A percentile compares a stretch with the other conserved stretches of the same genome.
phyloP scores from a whole-genome alignment of 306 rosid genomes.

The Macrotyloma uniflorum region DNA sequence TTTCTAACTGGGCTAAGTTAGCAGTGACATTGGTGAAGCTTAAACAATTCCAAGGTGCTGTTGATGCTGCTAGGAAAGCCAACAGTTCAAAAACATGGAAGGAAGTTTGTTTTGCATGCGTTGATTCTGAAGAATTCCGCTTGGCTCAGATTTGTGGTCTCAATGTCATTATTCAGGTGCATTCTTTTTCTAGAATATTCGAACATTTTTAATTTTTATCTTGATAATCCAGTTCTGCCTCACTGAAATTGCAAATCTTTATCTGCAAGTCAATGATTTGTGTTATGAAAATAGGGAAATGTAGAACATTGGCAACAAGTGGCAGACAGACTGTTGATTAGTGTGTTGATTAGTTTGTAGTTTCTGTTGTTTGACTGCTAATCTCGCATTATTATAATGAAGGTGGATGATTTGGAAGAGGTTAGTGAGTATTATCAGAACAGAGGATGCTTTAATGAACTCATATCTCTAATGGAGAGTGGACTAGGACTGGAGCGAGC shows the following conservation, averaged over 20 bases:
- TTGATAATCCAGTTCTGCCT: background rate
- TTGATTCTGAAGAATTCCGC: slow-evolving; percentile 86
- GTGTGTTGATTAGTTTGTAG: slow-evolving; percentile 25
- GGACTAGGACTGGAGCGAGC: slow-evolving; percentile 85
- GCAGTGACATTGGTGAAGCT: slow-evolving; percentile 76
- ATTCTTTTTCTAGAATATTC: background rate
- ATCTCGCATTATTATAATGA: slow-evolving; percentile 22
- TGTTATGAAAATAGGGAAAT: background rate
- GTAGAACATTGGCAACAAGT: slow-evolving; percentile 5
- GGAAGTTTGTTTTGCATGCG: slow-evolving; percentile 86
- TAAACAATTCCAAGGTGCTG: slow-evolving; percentile 80
- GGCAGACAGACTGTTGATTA: slow-evolving; percentile 3
- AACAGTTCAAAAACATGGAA: slow-evolving; percentile 89
- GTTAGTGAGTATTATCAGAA: slow-evolving; percentile 90
- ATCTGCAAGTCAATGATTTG: background rate
- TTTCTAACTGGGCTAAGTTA: slow-evolving; percentile 84
- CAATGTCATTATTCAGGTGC: slow-evolving; percentile 76
- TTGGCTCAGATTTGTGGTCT: slow-evolving; percentile 87
- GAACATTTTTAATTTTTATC: background rate
- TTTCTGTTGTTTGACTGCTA: slow-evolving; percentile 19
- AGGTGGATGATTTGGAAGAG: slow-evolving; percentile 90
- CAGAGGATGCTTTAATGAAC: slow-evolving; percentile 81
- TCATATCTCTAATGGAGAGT: slow-evolving; percentile 89
- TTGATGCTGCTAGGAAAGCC: slow-evolving; percentile 88
- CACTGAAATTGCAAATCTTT: background rate